Evolutionary conservation across 2,329 filamentous ascomycete species (phyloP).

Genomic region (Colletotrichum aenigma): DNA sequence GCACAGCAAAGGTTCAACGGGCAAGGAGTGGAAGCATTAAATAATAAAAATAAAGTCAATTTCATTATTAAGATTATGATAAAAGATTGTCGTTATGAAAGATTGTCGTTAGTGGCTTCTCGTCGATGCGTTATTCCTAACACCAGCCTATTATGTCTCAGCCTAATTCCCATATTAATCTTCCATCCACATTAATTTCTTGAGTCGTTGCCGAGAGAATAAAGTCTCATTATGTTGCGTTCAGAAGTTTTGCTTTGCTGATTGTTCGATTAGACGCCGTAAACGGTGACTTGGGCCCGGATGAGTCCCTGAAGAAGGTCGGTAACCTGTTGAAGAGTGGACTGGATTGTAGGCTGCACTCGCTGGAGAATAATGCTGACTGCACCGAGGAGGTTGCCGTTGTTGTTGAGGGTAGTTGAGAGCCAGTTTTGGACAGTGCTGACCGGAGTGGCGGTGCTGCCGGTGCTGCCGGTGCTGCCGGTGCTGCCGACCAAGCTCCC

Average conservation of each 20-base stretch:
- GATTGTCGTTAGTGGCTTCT: neutral
- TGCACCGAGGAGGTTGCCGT: neutral
- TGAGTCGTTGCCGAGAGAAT: neutral
- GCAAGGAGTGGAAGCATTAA: neutral
- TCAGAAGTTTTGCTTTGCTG: neutral
- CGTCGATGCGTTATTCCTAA: neutral
- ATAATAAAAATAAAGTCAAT: neutral
- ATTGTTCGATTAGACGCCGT: neutral
- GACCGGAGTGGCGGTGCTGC: neutral
- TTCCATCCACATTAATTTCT: neutral
- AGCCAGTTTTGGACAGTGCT: neutral
- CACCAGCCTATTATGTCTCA: neutral
- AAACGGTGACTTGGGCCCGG: too few relatives aligned
- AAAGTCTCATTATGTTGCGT: neutral
- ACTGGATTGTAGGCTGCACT: neutral
- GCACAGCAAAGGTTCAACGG: neutral
- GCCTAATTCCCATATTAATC: neutral
- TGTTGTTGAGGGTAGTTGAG: neutral
- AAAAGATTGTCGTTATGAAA: neutral
- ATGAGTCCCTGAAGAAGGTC: neutral
- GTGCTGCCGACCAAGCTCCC: neutral
- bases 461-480: neutral
- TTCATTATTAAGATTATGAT: neutral
- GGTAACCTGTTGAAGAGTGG: neutral
- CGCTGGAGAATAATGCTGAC: neutral